These are phyloP conservation scores for Hymenoscyphus infarciens DNA, from an alignment of 2,329 filamentous ascomycete genomes.

Conservation along the genomic window DNA sequence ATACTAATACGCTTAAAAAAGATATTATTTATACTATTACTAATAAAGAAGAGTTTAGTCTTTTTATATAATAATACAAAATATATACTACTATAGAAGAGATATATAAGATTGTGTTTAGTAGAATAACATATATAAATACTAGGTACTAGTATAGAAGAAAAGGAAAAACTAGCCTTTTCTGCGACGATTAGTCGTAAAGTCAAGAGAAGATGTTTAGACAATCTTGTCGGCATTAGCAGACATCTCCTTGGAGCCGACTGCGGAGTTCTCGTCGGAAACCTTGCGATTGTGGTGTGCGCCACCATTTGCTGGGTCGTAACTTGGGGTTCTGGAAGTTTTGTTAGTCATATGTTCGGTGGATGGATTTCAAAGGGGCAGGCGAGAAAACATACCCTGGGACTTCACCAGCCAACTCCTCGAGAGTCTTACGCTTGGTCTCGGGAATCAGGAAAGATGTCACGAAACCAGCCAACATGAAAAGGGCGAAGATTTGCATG, in stretches of 20 bases:
- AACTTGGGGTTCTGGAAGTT: slow-evolving; percentile 16
- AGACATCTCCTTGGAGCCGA: neutral
- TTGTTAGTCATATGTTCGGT: neutral
- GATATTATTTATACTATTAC: too few relatives aligned
- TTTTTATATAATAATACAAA: too few relatives aligned
- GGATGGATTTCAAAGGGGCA: neutral
- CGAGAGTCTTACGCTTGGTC: slow-evolving; percentile 71
- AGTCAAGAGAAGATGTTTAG: neutral
- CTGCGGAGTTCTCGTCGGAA: slow-evolving; percentile 8
- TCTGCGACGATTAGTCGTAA: too few relatives aligned
- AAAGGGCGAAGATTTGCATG: slow-evolving; percentile 74
- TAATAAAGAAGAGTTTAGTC: too few relatives aligned
- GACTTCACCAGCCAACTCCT: slow-evolving; percentile 62
- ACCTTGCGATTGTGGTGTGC: neutral
- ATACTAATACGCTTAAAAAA: too few relatives aligned
- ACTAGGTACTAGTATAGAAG: too few relatives aligned
- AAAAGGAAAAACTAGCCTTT: too few relatives aligned
- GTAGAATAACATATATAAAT: too few relatives aligned
- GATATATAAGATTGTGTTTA: too few relatives aligned
- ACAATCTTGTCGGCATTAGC: slow-evolving; percentile 7
- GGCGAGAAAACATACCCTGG: slow-evolving; percentile 13
- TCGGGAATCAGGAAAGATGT: slow-evolving; percentile 71
- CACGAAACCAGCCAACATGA: slow-evolving; percentile 72
- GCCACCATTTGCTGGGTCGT: slow-evolving; percentile 10
- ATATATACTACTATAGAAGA: too few relatives aligned